Evolutionary conservation across 306 rosid species (phyloP).

Genomic region (Cucumis hystrix): DNA sequence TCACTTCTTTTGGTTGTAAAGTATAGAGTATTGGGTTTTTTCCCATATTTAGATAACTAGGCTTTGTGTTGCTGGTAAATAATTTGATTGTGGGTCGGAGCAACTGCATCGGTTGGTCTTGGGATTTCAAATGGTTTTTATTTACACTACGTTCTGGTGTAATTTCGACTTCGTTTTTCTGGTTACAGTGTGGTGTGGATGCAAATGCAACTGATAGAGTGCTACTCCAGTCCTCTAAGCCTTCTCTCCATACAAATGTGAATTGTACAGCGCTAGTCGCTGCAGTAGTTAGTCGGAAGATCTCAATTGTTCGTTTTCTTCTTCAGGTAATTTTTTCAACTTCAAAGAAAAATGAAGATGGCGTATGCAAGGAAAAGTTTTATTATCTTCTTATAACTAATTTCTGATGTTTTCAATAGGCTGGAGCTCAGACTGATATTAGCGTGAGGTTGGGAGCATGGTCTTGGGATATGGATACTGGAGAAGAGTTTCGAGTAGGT

Average conservation of each 20-base stretch:
- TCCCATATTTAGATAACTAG: neutral
- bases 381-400: neutral
- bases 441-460: constrained; percentile 75
- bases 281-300: constrained; percentile 82
- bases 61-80: neutral
- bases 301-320: constrained; percentile 50
- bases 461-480: constrained; percentile 81
- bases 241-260: constrained; percentile 71
- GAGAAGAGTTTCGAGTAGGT: constrained; percentile 89
- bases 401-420: constrained; percentile 21
- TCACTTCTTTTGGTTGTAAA: neutral
- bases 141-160: neutral
- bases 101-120: neutral
- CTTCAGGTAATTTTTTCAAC: constrained; percentile 43
- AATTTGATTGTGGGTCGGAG: neutral
- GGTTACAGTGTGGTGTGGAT: constrained; percentile 71
- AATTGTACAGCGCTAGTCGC: constrained; percentile 79
- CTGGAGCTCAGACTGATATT: constrained; percentile 38
- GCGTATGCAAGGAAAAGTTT: neutral
- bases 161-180: neutral
- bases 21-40: neutral
- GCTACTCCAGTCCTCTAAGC: constrained; percentile 74
- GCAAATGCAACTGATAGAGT: constrained; percentile 48
- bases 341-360: neutral
- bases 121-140: neutral